These are phyloP conservation scores for Roridomyces roridus DNA, from an alignment of 768 basidiomycete species.

Conservation along the genomic window DNA sequence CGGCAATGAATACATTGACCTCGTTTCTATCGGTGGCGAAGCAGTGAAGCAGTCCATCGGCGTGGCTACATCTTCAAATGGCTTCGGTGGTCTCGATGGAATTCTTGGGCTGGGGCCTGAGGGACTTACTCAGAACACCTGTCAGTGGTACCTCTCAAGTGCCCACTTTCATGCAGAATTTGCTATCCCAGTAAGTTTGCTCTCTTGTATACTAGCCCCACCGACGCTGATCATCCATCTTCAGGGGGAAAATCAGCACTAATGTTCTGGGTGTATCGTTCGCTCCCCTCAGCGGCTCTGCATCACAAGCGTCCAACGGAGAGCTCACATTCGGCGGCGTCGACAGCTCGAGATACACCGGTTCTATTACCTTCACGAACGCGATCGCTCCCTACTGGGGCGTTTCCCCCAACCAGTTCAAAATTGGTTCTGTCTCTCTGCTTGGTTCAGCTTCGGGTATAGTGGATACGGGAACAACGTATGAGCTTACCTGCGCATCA, in stretches of 20 bases:
- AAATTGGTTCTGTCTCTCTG: background rate
- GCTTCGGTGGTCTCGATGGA: background rate
- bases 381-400: background rate
- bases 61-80: background rate
- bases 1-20: background rate
- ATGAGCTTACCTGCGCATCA: too few species aligned
- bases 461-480: background rate
- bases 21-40: background rate
- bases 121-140: background rate
- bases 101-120: background rate
- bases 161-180: background rate
- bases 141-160: background rate
- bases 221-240: background rate
- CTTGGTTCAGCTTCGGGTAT: too few species aligned
- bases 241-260: background rate
- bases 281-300: background rate
- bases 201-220: too few species aligned
- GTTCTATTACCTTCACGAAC: background rate
- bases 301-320: background rate
- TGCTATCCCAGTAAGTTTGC: background rate
- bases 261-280: background rate
- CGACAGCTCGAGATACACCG: background rate
- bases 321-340: background rate
- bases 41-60: background rate
- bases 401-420: background rate